Base-by-base conservation (phyloP, 1,139 yeast genomes). In the Wickerhamomyces sp. region DNA sequence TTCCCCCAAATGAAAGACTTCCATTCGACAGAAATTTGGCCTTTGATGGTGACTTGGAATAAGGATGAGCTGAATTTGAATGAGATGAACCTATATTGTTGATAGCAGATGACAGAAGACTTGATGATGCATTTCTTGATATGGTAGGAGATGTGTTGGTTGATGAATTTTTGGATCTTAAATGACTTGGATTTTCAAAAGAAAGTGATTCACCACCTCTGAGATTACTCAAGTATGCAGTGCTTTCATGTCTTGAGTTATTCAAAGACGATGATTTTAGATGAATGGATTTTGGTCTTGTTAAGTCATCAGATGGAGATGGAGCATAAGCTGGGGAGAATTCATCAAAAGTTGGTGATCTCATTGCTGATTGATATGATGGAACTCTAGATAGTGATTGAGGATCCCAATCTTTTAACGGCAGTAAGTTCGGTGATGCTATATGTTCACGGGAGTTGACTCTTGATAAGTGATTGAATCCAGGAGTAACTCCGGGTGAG, bases 321-420 rank as follows among this genome's bases (percentile, higher is more conserved):
- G 69, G 62, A 2, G 69, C 75, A 60, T 84, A 84, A 1, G 76
- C 74, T 0, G 94, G 93, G 1, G 91, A 75, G 36, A 81, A 65
- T 37, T 75, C 78, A 37, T 71, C 78, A 9, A 68, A 63, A 5
- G 66, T 64, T 33, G 70, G 76, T 2, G 76, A 64, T 54, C 72
- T 73, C 61, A 83, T 67, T 0, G 98, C 97, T 39, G 88, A 83
- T 10, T 76, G 75, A 63, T 91, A 91, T 0, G 95, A 80, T 0
- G 98, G 98, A 4, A 90, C 95, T 47, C 79, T 68, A 14, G 84
- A 79, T 53, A 90, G 61, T 3, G 68, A 64, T 7, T 66, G 64
- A 6, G 74, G 56, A 49, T 76, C 74, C 66, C 78, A 67, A 14
- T 67, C 72, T 26, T 60, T 57, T 34, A 27, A 29, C 33, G 39